Base-by-base conservation (phyloP, 768 basidiomycete species). In the Lentinula sp. region DNA sequence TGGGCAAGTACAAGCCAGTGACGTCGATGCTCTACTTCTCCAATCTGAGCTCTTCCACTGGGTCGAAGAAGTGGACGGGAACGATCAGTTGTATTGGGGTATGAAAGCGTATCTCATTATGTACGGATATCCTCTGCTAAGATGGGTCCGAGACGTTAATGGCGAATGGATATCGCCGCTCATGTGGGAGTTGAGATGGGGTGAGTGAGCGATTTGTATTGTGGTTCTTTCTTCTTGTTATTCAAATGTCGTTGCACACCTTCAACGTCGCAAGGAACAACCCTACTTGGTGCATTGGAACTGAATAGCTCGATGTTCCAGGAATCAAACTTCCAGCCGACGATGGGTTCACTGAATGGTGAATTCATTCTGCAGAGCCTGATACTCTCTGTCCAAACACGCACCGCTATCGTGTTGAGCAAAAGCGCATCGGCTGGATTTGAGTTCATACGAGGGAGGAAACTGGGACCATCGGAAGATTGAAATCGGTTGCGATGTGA, bases 311-410 rank as follows among this genome's bases (percentile, higher is more conserved):
- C 20, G 6, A 43, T 56, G 10, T 51, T 51, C 28, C 7, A 18
- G 10, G n/a, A 41, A 37, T 37, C 53, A 37, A 10, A 15, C 12
- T 36, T 20, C n/a, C 33, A 18, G 12, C 9, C 2, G 7, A 32
- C 45, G 41, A 9, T 56, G 39, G 16, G 6, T 8, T 33, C 37
- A 13, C 55, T 56, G 7, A 41, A 12, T 12, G 37, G 18, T 23
- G 10, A 43, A 41, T 56, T 56, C 28, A 33, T 56, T 23, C 10
- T 56, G 6, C 7, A 56, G 23, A 43, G 20, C 15, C 16, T 56
- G 55, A 45, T 56, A 23, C 55, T 56, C 16, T 56, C 55, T 23
- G 39, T 43, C 32, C 39, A 56, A 56, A 56, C 55, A 20, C 39
- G 41, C 10, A 37, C 39, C 23, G 8, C 55, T 5, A 28, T 56